A percentile compares a stretch with the other conserved stretches of the same genome.
Conservation (phyloP, 768 basidiomycete species). For the Tremella fuciformis region DNA sequence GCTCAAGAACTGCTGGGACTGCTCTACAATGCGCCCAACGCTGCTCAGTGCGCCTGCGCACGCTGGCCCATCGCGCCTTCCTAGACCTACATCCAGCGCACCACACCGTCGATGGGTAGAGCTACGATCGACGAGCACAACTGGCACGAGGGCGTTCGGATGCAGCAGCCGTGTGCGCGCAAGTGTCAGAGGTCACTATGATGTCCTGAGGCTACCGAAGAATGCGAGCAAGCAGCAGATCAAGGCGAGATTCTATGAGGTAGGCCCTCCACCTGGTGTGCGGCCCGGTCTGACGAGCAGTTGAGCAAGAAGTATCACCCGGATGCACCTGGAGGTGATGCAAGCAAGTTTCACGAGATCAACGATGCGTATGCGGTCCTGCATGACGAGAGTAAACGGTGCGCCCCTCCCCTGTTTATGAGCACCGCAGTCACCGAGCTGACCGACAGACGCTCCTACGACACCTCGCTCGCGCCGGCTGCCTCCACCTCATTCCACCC, state of each 20-base stretch:
- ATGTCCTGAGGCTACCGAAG: slow-evolving; percentile 33
- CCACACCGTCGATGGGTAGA: no score
- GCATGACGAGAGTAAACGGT: slow-evolving; percentile 48
- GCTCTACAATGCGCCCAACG: no score
- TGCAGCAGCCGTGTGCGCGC: not conserved
- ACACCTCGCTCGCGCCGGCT: not conserved
- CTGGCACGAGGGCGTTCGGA: no score
- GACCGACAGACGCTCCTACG: not conserved
- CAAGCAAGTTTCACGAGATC: slow-evolving; percentile 45
- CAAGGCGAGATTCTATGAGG: slow-evolving; percentile 51
- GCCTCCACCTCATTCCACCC: not conserved
- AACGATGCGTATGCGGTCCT: slow-evolving; percentile 48
- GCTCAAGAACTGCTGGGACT: no score
- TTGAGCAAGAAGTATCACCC: slow-evolving; percentile 50
- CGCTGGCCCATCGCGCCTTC: no score
- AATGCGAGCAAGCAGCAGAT: slow-evolving; percentile 48
- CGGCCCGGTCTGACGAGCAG: slow-evolving; percentile 18
- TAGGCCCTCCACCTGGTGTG: slow-evolving; percentile 7
- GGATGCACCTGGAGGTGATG: slow-evolving; percentile 44
- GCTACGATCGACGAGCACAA: no score
- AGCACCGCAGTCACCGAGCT: no score
- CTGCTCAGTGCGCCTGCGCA: no score
- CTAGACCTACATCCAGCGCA: no score
- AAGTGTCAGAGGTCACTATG: slow-evolving; percentile 31
- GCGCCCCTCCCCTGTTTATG: not conserved